Base-by-base conservation (phyloP, 2,329 filamentous ascomycete genomes). In the Pyrenophora teres region DNA sequence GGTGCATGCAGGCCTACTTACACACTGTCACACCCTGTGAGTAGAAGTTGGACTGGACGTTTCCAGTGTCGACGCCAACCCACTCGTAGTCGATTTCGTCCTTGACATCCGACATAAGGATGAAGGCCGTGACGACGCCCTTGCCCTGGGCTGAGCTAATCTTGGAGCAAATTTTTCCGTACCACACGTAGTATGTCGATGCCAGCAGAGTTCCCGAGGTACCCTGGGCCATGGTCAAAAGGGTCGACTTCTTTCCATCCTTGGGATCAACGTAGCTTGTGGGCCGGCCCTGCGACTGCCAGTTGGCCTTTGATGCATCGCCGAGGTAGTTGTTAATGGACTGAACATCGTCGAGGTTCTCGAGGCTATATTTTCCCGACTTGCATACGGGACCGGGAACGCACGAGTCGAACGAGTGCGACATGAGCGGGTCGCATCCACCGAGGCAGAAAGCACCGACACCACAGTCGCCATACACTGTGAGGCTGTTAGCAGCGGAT, bases 11-110 rank as follows among this genome's bases (percentile, higher is more conserved):
- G 30, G 4, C 13, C 10, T 25, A 78, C 90, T 80, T 80, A 96
- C 91, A 97, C 74, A 93, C 82, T 33, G 90, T 87, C 58, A 97
- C 87, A 69, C 94, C 94, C 78, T 97, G 92, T 78, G 88, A 97
- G 78, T 97, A 99, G 80, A 87, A 99, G 79, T 99, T 99, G 71
- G 92, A 94, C 79, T 99, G 92, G 15, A 88, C 90, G 57, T 82
- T 83, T 40, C 80, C 70, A 56, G 96, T 80, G 68, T 97, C 90
- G 38, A 83, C 83, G 60, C 94, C 94, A 47, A 99, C 83, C 73
- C 89, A 97, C 74, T 99, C 94, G 72, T 91, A 97, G 78, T 99
- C 94, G 67, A 99, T 96, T 76, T 99, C 94, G 70, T 99, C 94
- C 81, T 97, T 96, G 69, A 95, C 89, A 68, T 97, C 93, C 31